Conservation (phyloP, 129 eudicot genomes). For the Escallonia rubra region DNA sequence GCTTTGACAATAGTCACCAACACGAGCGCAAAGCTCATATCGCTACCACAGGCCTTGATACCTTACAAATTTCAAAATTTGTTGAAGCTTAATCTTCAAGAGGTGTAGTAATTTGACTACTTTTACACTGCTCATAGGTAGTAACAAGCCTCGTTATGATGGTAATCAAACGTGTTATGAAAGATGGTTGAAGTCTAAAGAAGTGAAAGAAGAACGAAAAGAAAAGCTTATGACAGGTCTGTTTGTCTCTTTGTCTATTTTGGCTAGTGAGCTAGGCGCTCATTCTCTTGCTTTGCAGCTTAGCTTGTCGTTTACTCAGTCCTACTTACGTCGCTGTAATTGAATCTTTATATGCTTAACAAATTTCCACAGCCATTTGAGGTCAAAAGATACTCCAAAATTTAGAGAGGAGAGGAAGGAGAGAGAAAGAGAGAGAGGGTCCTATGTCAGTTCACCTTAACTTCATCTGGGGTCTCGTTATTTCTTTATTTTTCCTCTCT, state of each 20-base stretch:
- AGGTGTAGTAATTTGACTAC: no score
- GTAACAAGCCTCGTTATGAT: no score
- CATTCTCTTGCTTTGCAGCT: neutral
- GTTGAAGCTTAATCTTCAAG: no score
- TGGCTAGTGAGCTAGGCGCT: neutral
- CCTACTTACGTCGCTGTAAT: neutral
- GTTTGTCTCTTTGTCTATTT: constrained; percentile 4
- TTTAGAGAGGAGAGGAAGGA: neutral
- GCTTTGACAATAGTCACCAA: no score
- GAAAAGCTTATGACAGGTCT: neutral
- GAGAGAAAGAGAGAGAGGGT: constrained; percentile 1
- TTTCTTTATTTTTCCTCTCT: neutral
- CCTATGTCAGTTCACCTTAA: constrained; percentile 8
- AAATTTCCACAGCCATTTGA: no score
- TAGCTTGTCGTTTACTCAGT: constrained; percentile 12
- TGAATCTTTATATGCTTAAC: no score
- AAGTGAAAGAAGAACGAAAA: neutral
- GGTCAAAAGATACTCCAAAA: neutral
- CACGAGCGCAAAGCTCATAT: no score
- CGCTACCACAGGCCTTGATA: no score
- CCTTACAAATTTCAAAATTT: no score
- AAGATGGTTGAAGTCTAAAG: no score
- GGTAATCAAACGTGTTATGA: no score
- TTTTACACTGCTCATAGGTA: no score
- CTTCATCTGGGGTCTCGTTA: constrained; percentile 13